phyloP scores from a whole-genome alignment of 73 alveolate species.

The Tetrahymena elliotti region DNA sequence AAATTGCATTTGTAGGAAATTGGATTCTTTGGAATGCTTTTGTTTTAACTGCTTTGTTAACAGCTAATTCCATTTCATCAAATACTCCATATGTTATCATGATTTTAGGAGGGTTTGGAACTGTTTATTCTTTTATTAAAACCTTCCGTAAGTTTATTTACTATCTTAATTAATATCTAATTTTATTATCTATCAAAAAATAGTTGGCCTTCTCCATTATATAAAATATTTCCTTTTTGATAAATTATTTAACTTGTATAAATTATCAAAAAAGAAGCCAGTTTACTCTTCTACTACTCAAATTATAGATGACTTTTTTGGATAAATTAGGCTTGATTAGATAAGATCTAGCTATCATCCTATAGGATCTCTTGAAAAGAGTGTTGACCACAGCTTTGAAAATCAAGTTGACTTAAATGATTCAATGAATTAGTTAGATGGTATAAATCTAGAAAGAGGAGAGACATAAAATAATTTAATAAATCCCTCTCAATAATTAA shows the following conservation, averaged over 20 bases:
- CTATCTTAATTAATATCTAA: not conserved
- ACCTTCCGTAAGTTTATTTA: not conserved
- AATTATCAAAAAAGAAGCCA: not conserved
- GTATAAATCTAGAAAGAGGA: not conserved
- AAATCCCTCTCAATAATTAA: not conserved
- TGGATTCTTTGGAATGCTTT: not conserved
- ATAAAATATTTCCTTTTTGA: not conserved
- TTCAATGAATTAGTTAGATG: no score
- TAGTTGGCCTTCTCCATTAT: not conserved
- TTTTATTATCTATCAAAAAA: not conserved
- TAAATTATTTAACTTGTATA: not conserved
- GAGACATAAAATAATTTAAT: not conserved
- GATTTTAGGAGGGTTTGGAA: not conserved
- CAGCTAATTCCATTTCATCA: not conserved
- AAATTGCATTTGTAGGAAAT: not conserved
- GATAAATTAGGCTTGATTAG: not conserved
- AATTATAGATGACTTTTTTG: not conserved
- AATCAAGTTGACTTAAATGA: not conserved
- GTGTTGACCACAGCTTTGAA: not conserved
- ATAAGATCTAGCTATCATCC: not conserved
- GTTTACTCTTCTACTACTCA: not conserved
- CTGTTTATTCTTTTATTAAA: not conserved
- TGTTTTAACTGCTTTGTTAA: not conserved
- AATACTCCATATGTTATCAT: not conserved
- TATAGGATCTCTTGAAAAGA: no score